These are phyloP conservation scores for Friedmanniomyces endolithicus DNA, from an alignment of 495 filamentous ascomycete species.

Conservation along the genomic window DNA sequence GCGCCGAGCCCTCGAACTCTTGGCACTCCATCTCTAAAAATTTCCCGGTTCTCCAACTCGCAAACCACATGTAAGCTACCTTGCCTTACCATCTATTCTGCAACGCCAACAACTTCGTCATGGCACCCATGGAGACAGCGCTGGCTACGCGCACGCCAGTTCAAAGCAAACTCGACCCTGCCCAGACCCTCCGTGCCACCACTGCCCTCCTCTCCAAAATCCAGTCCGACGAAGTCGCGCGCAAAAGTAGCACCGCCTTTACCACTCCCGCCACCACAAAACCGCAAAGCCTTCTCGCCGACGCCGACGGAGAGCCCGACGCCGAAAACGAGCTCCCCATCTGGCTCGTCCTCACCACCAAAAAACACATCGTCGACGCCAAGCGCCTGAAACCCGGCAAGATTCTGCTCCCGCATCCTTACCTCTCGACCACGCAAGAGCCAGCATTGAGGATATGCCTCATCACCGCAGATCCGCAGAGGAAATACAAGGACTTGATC, in stretches of 20 bases:
- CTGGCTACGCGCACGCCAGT: background rate
- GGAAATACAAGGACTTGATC: slow-evolving; percentile 77
- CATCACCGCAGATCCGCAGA: slow-evolving; percentile 76
- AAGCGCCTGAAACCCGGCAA: slow-evolving; percentile 68
- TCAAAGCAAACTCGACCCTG: slow-evolving; percentile 37
- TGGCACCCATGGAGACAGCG: background rate
- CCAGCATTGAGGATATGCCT: slow-evolving; percentile 58
- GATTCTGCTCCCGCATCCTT: slow-evolving; percentile 29
- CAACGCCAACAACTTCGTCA: background rate
- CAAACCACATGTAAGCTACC: background rate
- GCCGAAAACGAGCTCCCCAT: slow-evolving; percentile 50
- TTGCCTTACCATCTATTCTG: background rate
- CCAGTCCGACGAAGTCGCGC: slow-evolving; percentile 45
- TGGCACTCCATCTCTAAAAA: background rate
- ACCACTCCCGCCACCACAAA: background rate
- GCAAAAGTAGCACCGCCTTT: slow-evolving; percentile 32
- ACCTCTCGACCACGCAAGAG: slow-evolving; percentile 33
- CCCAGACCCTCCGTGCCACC: slow-evolving; percentile 63
- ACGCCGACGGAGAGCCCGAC: slow-evolving; percentile 39
- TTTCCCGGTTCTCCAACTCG: background rate
- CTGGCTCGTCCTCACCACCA: slow-evolving; percentile 79
- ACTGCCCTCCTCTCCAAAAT: slow-evolving; percentile 71
- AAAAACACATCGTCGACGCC: slow-evolving; percentile 69
- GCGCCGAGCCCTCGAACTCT: background rate
- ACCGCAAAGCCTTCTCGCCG: slow-evolving; percentile 35